Evolutionary conservation across 1,139 yeast species (phyloP).

Genomic region (Blastobotrys indianensis): DNA sequence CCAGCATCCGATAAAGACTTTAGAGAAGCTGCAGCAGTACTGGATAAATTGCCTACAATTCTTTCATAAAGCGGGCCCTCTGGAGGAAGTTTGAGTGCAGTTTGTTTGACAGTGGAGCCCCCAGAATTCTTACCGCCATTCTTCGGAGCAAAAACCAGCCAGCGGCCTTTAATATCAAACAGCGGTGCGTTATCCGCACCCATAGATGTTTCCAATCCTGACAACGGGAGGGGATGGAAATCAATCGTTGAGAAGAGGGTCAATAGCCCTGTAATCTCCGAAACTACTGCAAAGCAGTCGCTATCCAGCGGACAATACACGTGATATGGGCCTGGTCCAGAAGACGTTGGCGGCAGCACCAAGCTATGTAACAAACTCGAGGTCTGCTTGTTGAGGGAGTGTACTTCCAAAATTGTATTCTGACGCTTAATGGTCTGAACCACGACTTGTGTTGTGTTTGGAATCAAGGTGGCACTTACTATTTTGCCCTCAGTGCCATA

Average conservation of each 20-base stretch:
- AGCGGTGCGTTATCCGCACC: constrained; percentile 23
- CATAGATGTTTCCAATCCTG: constrained; percentile 23
- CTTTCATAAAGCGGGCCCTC: constrained; percentile 29
- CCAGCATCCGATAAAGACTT: constrained; percentile 29
- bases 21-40: constrained; percentile 28
- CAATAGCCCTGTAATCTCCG: constrained; percentile 18
- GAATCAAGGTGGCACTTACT: constrained; percentile 13
- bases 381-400: constrained; percentile 13
- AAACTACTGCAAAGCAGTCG: constrained; percentile 19
- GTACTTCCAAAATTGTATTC: constrained; percentile 19
- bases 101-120: constrained; percentile 10
- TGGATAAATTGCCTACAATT: constrained; percentile 24
- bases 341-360: constrained; percentile 25
- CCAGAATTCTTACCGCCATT: constrained; percentile 1
- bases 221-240: constrained; percentile 17
- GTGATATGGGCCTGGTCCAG: constrained; percentile 25
- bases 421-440: constrained; percentile 20
- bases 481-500: constrained; percentile 21
- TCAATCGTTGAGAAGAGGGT: constrained; percentile 19
- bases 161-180: constrained; percentile 25
- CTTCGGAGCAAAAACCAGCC: constrained; percentile 25
- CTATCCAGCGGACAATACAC: constrained; percentile 12
- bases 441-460: constrained; percentile 12
- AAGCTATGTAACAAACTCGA: constrained; percentile 18
- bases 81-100: constrained; percentile 29